These are phyloP conservation scores for Chlamydomonas schloesseri DNA, from an alignment of 139 green algal species.

Conservation along the genomic window DNA sequence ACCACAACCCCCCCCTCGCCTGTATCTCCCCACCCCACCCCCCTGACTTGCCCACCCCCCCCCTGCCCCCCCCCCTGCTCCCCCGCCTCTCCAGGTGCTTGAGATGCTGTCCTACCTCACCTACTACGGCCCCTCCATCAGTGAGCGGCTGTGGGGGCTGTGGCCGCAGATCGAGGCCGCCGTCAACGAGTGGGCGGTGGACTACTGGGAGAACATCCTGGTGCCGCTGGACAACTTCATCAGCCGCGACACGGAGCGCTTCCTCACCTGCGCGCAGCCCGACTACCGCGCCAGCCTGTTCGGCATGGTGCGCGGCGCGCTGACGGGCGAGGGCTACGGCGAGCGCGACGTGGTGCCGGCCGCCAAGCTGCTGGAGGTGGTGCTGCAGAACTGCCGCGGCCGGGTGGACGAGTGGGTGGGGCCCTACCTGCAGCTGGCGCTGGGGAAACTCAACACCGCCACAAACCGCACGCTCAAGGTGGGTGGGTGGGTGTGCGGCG, in stretches of 20 bases:
- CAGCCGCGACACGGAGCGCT: slow-evolving; percentile 79
- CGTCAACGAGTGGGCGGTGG: slow-evolving; percentile 86
- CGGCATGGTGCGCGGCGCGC: slow-evolving; percentile 67
- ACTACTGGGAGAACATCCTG: slow-evolving; percentile 83
- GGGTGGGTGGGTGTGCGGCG: background rate
- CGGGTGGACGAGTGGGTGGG: slow-evolving; percentile 86
- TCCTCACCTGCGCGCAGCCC: slow-evolving; percentile 75
- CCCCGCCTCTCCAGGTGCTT: slow-evolving; percentile 59
- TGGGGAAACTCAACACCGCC: slow-evolving; percentile 55
- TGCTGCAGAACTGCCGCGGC: slow-evolving; percentile 83
- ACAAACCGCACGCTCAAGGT: slow-evolving; percentile 61
- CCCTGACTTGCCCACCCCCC: background rate
- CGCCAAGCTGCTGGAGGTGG: slow-evolving; percentile 86
- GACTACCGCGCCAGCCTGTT: slow-evolving; percentile 80
- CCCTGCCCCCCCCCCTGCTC: background rate
- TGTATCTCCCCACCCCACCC: no score
- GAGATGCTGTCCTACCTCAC: slow-evolving; percentile 95
- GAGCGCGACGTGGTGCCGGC: slow-evolving; percentile 82
- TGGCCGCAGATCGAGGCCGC: slow-evolving; percentile 86
- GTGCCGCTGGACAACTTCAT: slow-evolving; percentile 96
- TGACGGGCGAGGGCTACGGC: slow-evolving; percentile 52
- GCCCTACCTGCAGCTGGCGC: slow-evolving; percentile 76
- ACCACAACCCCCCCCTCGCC: no score
- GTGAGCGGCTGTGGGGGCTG: slow-evolving; percentile 87
- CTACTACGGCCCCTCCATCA: slow-evolving; percentile 85